Percentiles rank a stretch among this genome's conserved stretches.
These are phyloP conservation scores for Phytophthora boehmeriae DNA, from an alignment of 352 stramenopile species.

Conservation along the genomic window DNA sequence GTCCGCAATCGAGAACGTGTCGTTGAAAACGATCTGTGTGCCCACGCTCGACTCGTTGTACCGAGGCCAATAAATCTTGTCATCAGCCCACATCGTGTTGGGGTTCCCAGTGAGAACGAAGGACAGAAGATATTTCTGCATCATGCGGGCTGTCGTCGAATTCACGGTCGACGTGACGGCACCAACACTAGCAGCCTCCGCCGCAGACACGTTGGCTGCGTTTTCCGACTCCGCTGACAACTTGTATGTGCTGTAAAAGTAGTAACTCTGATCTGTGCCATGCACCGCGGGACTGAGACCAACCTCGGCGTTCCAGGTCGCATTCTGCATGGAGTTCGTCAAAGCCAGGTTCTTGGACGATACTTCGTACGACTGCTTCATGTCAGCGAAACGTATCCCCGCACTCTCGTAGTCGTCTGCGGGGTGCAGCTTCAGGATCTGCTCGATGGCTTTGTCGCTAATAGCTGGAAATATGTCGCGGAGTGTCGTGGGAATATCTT, in stretches of 20 bases:
- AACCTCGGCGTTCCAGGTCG: constrained; percentile 26
- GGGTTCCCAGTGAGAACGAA: constrained; percentile 34
- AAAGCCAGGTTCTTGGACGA: constrained; percentile 30
- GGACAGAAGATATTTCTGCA: constrained; percentile 36
- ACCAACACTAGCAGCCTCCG: too few relatives aligned
- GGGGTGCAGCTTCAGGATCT: constrained; percentile 20
- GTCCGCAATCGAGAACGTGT: constrained; percentile 29
- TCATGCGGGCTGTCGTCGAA: constrained; percentile 27
- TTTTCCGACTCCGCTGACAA: constrained; percentile 13
- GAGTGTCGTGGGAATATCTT: constrained; percentile 13
- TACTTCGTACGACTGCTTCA: constrained; percentile 31
- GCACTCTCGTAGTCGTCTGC: constrained; percentile 21
- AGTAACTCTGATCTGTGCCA: constrained; percentile 31
- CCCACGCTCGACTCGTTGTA: constrained; percentile 34
- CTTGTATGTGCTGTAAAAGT: constrained; percentile 37
- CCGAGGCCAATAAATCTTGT: constrained; percentile 34
- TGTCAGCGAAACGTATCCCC: constrained; percentile 26
- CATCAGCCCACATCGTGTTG: constrained; percentile 30
- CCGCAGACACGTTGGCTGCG: not conserved
- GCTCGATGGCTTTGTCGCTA: constrained; percentile 19
- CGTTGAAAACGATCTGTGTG: constrained; percentile 35
- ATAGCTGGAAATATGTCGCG: constrained; percentile 22
- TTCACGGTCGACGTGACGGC: constrained; percentile 25
- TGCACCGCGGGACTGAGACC: constrained; percentile 17
- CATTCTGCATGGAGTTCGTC: constrained; percentile 21